Conservation (phyloP, 495 filamentous ascomycete species). For the Aspergillus haitiensis region DNA sequence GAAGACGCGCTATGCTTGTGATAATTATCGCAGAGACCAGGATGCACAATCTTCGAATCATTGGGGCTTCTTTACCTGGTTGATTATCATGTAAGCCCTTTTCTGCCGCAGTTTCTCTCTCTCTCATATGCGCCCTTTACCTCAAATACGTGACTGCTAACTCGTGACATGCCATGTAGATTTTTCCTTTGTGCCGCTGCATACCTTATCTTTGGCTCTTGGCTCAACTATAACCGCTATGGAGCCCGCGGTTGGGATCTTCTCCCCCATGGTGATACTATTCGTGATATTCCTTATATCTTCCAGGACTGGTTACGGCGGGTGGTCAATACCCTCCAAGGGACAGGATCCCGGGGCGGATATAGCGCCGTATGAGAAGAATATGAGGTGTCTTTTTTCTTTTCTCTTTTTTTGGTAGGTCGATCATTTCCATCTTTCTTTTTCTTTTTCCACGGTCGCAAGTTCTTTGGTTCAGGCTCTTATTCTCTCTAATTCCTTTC, state of each 20-base stretch:
- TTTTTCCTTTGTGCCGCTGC: conserved; percentile 81
- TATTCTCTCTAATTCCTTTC: background rate
- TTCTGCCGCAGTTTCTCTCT: background rate
- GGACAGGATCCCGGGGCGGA: conserved; percentile 75
- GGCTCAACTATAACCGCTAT: conserved; percentile 98
- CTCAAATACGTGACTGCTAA: background rate
- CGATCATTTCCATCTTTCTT: background rate
- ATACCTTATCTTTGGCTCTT: conserved; percentile 97
- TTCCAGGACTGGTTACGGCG: conserved; percentile 81
- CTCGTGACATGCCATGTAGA: conserved; percentile 33
- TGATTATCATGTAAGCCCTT: conserved; percentile 80
- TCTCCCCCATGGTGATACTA: conserved; percentile 86
- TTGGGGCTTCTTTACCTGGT: conserved; percentile 98
- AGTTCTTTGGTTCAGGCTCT: background rate
- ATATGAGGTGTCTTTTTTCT: conserved; percentile 8
- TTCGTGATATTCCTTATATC: conserved; percentile 89
- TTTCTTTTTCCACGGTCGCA: background rate
- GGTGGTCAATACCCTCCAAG: conserved; percentile 81
- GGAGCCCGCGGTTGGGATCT: conserved; percentile 94
- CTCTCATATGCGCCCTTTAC: background rate
- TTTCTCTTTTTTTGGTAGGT: conserved; percentile 7
- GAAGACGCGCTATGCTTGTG: conserved; percentile 84
- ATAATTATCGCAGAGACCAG: conserved; percentile 50
- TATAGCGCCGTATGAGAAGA: conserved; percentile 81
- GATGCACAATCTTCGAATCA: conserved; percentile 38